A percentile compares a stretch with the other conserved stretches of the same genome.
Evolutionary conservation across 2,329 filamentous ascomycete species (phyloP).

Genomic region (Aspergillus hortae): DNA sequence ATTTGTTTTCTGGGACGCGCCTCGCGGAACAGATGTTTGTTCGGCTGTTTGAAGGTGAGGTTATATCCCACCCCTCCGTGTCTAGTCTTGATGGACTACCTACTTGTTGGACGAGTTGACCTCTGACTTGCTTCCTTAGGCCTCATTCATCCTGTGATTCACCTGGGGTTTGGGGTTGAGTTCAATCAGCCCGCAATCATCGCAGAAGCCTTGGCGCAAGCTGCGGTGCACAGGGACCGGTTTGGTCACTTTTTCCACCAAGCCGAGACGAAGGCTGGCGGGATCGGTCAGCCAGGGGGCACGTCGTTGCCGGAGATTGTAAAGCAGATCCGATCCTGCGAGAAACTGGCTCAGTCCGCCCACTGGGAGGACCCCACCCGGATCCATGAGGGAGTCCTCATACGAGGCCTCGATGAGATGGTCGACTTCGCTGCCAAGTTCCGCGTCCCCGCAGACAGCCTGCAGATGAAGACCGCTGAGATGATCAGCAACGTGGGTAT

Average conservation of each 20-base stretch:
- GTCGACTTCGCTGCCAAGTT: conserved; percentile 59
- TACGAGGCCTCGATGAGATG: conserved; percentile 61
- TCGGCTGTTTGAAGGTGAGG: conserved; percentile 62
- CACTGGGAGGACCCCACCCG: conserved; percentile 58
- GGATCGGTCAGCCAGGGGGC: conserved; percentile 24
- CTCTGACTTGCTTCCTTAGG: conserved; percentile 39
- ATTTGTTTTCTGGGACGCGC: conserved; percentile 65
- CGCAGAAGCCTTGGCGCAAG: conserved; percentile 74
- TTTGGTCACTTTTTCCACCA: conserved; percentile 52
- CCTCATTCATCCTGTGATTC: conserved; percentile 76
- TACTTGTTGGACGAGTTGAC: not conserved
- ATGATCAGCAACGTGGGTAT: conserved; percentile 65
- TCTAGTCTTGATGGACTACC: not conserved
- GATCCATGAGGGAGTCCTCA: conserved; percentile 65
- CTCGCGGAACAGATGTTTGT: conserved; percentile 65
- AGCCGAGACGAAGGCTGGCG: conserved; percentile 32
- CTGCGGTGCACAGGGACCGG: conserved; percentile 63
- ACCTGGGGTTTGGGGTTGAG: conserved; percentile 80
- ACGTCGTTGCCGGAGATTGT: conserved; percentile 58
- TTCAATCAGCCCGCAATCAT: conserved; percentile 78
- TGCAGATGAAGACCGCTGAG: conserved; percentile 57
- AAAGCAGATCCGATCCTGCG: conserved; percentile 54
- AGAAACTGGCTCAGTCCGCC: conserved; percentile 55
- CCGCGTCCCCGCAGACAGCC: conserved; percentile 52
- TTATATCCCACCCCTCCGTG: not conserved